phyloP scores from a whole-genome alignment of 2,329 filamentous ascomycete species.

The Cladophialophora yegresii region DNA sequence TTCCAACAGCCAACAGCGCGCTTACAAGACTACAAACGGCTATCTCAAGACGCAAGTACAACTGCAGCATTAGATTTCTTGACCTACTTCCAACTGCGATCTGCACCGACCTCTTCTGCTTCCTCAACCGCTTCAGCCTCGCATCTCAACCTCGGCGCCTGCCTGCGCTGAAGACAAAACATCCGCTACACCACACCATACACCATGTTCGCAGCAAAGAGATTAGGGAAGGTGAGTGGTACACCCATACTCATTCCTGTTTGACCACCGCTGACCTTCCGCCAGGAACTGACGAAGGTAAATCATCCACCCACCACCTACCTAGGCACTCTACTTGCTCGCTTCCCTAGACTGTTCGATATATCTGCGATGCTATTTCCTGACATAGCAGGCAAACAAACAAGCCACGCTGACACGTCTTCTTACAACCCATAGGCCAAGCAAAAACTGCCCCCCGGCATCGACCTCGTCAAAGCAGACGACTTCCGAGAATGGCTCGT shows the following conservation, averaged over 20 bases:
- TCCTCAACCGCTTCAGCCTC: conserved; percentile 9
- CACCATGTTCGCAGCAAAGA: conserved; percentile 55
- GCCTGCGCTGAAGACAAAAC: conserved; percentile 2
- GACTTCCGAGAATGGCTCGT: conserved; percentile 87
- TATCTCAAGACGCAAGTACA: background rate
- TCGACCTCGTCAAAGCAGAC: conserved; percentile 76
- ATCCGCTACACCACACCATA: background rate
- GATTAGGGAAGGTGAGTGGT: conserved; percentile 49
- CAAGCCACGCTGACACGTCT: background rate
- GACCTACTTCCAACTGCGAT: background rate
- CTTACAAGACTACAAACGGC: background rate
- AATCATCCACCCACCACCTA: background rate
- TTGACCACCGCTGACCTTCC: background rate
- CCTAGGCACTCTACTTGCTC: background rate
- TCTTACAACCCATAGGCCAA: conserved; percentile 51
- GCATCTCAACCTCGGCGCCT: background rate
- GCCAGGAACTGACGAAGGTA: conserved; percentile 61
- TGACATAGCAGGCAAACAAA: background rate
- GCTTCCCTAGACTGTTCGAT: background rate
- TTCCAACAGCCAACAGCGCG: background rate
- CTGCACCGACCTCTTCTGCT: background rate
- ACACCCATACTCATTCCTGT: background rate
- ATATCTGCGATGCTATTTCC: background rate
- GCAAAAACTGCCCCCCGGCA: conserved; percentile 64
- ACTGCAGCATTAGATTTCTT: background rate